Conservation (phyloP, 2,329 filamentous ascomycete genomes). For the Colletotrichum sp. region DNA sequence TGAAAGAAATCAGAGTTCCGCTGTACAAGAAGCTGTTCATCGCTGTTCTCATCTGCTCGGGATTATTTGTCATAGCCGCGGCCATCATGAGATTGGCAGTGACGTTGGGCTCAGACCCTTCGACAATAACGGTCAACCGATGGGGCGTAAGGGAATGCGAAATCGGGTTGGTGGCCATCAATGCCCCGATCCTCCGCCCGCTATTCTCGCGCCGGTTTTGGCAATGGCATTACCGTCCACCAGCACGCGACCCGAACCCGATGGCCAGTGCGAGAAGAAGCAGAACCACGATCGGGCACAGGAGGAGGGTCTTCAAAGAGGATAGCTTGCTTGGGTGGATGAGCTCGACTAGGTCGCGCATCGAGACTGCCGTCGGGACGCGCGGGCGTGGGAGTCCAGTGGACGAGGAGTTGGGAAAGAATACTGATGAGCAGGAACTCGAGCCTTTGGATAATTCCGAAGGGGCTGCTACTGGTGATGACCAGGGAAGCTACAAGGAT, state of each 20-base stretch:
- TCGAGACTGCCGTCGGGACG: background rate
- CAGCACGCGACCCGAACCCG: background rate
- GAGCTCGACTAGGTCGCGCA: background rate
- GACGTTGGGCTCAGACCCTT: conserved; percentile 6
- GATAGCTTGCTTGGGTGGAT: background rate
- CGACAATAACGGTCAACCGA: conserved; percentile 2
- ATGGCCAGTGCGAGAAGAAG: conserved; percentile 2
- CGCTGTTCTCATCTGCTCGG: conserved; percentile 1
- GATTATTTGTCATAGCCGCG: conserved; percentile 6
- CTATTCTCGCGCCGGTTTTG: conserved; percentile 2
- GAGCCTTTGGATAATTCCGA: background rate
- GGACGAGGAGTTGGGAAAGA: background rate
- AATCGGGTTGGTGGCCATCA: conserved; percentile 3
- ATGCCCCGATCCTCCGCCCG: background rate
- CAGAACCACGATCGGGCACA: background rate
- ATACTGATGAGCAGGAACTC: background rate
- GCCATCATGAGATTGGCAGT: conserved; percentile 4
- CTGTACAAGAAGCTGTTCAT: conserved; percentile 8
- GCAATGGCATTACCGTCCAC: conserved; percentile 12
- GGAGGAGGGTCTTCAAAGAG: background rate
- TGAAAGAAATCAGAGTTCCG: background rate
- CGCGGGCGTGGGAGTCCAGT: background rate
- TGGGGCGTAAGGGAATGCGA: conserved; percentile 12
- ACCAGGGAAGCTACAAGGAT: background rate
- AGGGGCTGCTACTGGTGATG: background rate